These are phyloP conservation scores for Phlegmacium glaucopus DNA, from an alignment of 768 basidiomycete genomes.

Conservation along the genomic window DNA sequence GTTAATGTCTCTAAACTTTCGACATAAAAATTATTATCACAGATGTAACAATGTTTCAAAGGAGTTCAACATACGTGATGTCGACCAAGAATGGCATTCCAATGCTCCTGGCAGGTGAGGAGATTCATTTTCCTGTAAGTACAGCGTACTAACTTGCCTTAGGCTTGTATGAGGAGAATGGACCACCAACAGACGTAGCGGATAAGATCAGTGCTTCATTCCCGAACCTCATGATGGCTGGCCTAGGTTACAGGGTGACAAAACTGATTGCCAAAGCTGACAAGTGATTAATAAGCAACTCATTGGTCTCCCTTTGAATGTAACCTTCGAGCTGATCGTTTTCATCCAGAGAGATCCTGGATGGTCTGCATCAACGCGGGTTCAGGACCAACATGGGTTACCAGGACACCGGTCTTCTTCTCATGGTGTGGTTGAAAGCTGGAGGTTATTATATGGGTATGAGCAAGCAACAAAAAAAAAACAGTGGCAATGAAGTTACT, in stretches of 20 bases:
- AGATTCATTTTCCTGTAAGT: no score
- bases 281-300: conserved; percentile 37
- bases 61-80: conserved; percentile 57
- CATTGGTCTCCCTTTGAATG: background rate
- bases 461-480: conserved; percentile 6
- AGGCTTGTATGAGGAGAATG: conserved; percentile 45
- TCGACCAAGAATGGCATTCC: conserved; percentile 37
- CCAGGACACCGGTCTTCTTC: conserved; percentile 48
- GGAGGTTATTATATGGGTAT: conserved; percentile 71
- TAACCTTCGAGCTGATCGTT: background rate
- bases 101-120: conserved; percentile 22
- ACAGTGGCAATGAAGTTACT: no score
- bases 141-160: background rate
- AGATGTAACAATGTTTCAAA: conserved; percentile 62
- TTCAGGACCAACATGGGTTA: conserved; percentile 53
- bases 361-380: conserved; percentile 53
- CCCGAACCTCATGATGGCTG: conserved; percentile 33
- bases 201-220: conserved; percentile 48
- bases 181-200: conserved; percentile 45
- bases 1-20: no score
- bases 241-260: conserved; percentile 27
- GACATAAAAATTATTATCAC: background rate
- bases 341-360: conserved; percentile 32
- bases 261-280: conserved; percentile 51
- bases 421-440: conserved; percentile 42